These are phyloP conservation scores for Stipa capillata DNA, from an alignment of 176 grass and related monocot genomes.

Conservation along the genomic window DNA sequence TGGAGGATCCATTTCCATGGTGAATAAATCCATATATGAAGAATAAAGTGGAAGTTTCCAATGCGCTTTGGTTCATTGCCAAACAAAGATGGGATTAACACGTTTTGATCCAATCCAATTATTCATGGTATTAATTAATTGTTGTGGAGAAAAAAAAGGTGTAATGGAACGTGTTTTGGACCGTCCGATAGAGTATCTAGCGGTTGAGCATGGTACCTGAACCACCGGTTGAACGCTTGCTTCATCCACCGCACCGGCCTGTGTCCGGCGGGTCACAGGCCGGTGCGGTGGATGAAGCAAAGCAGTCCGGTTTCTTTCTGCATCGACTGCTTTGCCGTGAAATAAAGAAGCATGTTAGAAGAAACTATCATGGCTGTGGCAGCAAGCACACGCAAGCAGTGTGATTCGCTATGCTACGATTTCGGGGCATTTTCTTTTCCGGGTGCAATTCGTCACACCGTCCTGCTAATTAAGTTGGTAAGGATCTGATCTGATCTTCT, in stretches of 20 bases:
- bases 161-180: neutral
- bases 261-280: neutral
- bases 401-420: neutral
- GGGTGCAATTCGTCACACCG: neutral
- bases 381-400: neutral
- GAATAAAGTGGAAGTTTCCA: neutral
- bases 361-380: neutral
- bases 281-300: too few species aligned
- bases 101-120: neutral
- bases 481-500: too few species aligned
- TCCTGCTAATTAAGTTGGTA: too few species aligned
- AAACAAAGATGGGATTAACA: too few species aligned
- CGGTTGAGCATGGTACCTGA: too few species aligned
- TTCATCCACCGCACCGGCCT: too few species aligned
- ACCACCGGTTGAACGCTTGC: too few species aligned
- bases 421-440: neutral
- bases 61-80: constrained; percentile 3
- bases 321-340: neutral
- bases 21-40: too few species aligned
- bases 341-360: neutral
- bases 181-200: too few species aligned
- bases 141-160: neutral
- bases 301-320: too few species aligned
- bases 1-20: neutral
- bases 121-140: neutral